Conservation (phyloP, 2,329 filamentous ascomycete genomes). For the Monosporascus ibericus region DNA sequence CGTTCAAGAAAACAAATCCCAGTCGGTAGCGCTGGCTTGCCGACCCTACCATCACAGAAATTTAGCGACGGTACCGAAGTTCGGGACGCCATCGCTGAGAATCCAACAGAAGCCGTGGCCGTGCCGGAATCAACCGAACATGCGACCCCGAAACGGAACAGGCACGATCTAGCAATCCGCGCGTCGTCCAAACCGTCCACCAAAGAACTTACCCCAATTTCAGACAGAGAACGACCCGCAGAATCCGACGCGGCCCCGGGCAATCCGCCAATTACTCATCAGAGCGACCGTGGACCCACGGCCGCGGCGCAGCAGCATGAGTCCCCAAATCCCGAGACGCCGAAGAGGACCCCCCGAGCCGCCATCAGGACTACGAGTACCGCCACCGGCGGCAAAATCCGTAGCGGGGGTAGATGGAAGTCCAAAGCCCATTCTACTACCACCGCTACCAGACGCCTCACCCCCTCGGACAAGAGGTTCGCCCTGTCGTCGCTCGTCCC, state of each 20-base stretch:
- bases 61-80: not conserved
- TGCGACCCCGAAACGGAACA: not conserved
- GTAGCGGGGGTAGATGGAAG: too few species aligned
- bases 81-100: not conserved
- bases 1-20: too few species aligned
- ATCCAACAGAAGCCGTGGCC: not conserved
- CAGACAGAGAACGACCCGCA: not conserved
- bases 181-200: not conserved
- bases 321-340: not conserved
- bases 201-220: not conserved
- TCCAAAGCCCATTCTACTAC: not conserved
- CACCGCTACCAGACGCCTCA: not conserved
- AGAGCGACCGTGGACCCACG: not conserved
- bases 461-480: constrained; percentile 7
- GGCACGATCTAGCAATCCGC: not conserved
- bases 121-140: not conserved
- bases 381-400: not conserved
- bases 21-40: too few species aligned
- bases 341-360: not conserved
- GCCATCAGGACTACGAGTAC: not conserved
- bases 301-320: not conserved
- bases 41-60: too few species aligned
- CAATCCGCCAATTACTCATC: not conserved
- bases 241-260: not conserved
- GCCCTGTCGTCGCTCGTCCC: constrained; percentile 18